These are phyloP conservation scores for Termitomyces bulborhizus DNA, from an alignment of 768 basidiomycete species.

Conservation along the genomic window DNA sequence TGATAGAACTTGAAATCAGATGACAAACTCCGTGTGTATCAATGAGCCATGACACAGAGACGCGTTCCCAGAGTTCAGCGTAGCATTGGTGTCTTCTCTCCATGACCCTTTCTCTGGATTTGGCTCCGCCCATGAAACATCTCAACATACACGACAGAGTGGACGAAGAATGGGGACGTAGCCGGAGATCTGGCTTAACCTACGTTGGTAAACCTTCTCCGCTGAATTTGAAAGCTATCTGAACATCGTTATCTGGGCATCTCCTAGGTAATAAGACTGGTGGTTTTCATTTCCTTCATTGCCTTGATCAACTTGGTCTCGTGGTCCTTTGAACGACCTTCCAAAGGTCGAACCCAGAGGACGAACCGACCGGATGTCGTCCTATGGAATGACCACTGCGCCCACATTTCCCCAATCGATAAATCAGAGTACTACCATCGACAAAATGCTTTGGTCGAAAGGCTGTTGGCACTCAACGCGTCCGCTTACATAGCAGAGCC, in stretches of 20 bases:
- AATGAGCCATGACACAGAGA: not conserved
- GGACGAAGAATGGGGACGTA: not conserved
- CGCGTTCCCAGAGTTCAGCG: not conserved
- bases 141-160: not conserved
- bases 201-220: not conserved
- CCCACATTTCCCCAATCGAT: constrained; percentile 40
- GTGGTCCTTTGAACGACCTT: not conserved
- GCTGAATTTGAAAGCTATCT: not conserved
- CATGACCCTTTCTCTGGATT: not conserved
- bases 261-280: not conserved
- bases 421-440: constrained; percentile 40
- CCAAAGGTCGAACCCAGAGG: not conserved
- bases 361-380: not conserved
- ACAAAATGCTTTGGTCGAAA: constrained; percentile 48
- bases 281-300: not conserved
- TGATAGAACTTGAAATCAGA: too few relatives aligned
- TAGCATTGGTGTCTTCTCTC: not conserved
- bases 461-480: constrained; percentile 42
- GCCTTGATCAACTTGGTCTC: not conserved
- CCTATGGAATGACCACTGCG: constrained; percentile 33
- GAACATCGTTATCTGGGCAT: not conserved
- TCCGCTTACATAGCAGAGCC: constrained; percentile 79
- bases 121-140: not conserved
- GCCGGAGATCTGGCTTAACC: not conserved
- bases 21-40: too few relatives aligned